These are phyloP conservation scores for Albizia julibrissin DNA, from an alignment of 306 rosid species.

Conservation along the genomic window DNA sequence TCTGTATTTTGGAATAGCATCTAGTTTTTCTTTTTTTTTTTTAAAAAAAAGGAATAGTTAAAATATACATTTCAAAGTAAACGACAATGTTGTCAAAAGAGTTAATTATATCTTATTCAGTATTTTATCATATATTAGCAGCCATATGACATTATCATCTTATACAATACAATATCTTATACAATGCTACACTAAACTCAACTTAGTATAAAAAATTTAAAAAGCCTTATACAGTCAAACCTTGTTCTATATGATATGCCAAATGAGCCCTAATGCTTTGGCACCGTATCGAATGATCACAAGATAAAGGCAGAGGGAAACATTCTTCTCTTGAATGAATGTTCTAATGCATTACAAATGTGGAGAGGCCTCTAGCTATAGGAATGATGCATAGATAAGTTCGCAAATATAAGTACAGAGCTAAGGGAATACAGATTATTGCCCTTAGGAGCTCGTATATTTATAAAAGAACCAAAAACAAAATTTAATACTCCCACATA, in stretches of 20 bases:
- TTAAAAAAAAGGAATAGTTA: no score
- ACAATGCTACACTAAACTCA: neutral
- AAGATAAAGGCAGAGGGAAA: neutral
- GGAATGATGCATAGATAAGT: neutral
- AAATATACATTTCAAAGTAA: no score
- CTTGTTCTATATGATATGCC: no score
- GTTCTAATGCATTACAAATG: neutral
- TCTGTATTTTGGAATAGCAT: neutral
- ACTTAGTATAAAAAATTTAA: neutral
- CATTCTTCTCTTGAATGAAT: neutral
- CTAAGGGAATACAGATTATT: neutral
- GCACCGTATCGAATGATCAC: neutral
- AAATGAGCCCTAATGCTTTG: neutral
- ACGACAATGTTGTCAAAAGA: no score
- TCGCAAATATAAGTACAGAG: neutral
- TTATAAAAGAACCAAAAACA: neutral
- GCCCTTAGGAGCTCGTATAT: neutral
- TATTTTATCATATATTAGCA: no score
- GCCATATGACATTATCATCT: neutral
- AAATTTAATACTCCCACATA: neutral
- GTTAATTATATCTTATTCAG: neutral
- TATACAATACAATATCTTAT: neutral
- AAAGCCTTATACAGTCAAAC: no score
- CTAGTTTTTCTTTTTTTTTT: no score
- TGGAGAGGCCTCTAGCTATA: neutral